A percentile compares a stretch with the other conserved stretches of the same genome.
Evolutionary conservation across 2,329 filamentous ascomycete genomes (phyloP).

Genomic region (Verticillium isaacii): DNA sequence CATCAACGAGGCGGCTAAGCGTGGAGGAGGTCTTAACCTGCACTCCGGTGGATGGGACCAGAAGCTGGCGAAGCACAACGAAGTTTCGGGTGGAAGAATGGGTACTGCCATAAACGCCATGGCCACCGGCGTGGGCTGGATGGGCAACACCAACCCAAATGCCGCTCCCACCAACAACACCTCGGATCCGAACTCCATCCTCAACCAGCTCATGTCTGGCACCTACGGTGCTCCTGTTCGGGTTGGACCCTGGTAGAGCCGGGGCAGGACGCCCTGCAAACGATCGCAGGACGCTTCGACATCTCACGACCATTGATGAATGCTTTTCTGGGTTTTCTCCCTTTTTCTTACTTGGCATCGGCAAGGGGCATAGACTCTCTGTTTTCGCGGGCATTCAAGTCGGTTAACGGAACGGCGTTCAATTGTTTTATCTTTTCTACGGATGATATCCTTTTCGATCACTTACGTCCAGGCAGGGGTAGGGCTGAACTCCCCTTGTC

Average conservation of each 20-base stretch:
- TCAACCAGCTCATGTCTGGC: conserved; percentile 58
- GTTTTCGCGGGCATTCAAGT: conserved; percentile 9
- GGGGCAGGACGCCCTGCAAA: conserved; percentile 1
- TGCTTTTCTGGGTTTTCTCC: conserved; percentile 1
- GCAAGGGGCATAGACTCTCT: conserved; percentile 16
- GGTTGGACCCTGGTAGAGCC: conserved; percentile 55
- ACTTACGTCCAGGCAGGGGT: conserved; percentile 2
- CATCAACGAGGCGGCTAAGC: conserved; percentile 84
- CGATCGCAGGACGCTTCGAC: conserved; percentile 1
- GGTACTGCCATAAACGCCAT: conserved; percentile 76
- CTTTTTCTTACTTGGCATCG: conserved; percentile 11
- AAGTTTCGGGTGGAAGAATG: conserved; percentile 77
- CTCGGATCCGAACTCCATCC: conserved; percentile 50
- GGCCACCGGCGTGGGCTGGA: conserved; percentile 72
- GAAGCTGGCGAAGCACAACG: conserved; percentile 79
- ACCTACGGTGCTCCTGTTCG: conserved; percentile 55
- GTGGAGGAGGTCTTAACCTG: conserved; percentile 82
- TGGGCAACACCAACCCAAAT: conserved; percentile 40
- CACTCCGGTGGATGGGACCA: conserved; percentile 93
- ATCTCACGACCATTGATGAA: conserved; percentile 14
- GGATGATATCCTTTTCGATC: conserved; percentile 11
- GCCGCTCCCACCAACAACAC: conserved; percentile 13
- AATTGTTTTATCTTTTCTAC: neutral
- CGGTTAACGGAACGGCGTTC: conserved; percentile 1
- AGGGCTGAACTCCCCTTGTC: neutral